phyloP scores from a whole-genome alignment of 257 asterid genomes.

The Gynochthodes officinalis region DNA sequence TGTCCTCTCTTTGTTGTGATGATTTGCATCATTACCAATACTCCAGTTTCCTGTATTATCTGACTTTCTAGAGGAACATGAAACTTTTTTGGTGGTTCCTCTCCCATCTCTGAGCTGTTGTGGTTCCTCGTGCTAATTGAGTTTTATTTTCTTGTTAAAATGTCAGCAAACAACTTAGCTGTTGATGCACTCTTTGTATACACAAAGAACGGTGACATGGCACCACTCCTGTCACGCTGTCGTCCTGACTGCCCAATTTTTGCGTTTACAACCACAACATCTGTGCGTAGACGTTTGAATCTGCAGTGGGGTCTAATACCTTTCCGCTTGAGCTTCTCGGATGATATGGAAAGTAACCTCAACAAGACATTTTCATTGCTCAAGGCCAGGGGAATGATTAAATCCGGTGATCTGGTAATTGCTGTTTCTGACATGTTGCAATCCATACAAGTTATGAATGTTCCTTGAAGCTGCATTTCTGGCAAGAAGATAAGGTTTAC shows the following conservation, averaged over 20 bases:
- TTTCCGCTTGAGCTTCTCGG: constrained; percentile 87
- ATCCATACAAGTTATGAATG: constrained; percentile 96
- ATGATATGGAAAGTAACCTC: constrained; percentile 93
- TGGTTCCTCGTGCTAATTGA: constrained; percentile 16
- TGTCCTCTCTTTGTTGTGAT: not conserved
- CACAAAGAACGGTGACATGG: constrained; percentile 93
- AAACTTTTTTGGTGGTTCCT: not conserved
- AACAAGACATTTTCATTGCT: constrained; percentile 85
- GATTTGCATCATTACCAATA: not conserved
- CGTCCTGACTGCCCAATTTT: constrained; percentile 98
- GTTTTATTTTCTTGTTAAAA: constrained; percentile 3
- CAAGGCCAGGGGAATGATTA: constrained; percentile 93
- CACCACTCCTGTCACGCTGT: constrained; percentile 91
- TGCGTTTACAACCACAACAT: constrained; percentile 78
- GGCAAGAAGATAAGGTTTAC: not conserved
- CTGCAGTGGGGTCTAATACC: constrained; percentile 97
- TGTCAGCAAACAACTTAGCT: constrained; percentile 82
- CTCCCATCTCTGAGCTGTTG: constrained; percentile 1
- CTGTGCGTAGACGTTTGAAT: constrained; percentile 87
- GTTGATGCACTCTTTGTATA: constrained; percentile 95
- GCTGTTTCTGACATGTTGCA: constrained; percentile 96
- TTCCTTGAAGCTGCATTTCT: constrained; percentile 45
- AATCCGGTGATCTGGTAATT: constrained; percentile 86
- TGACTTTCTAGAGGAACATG: not conserved
- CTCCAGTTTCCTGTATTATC: not conserved